Conservation (phyloP, 75 land plant genomes). For the Selaginella moellendorffii region DNA sequence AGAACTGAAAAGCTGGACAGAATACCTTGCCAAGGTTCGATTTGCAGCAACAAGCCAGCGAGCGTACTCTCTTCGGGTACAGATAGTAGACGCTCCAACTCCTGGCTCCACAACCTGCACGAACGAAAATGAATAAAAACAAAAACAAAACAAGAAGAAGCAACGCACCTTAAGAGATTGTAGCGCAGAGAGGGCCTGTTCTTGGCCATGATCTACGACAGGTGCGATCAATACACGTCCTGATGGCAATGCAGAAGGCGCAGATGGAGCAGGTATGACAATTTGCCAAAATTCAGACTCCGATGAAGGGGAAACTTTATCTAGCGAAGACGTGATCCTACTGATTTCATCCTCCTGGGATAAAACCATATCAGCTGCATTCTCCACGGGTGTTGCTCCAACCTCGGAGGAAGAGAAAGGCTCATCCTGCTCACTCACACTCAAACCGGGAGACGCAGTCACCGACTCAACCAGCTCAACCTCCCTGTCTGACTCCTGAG, state of each 20-base stretch:
- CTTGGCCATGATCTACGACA: conserved; percentile 60
- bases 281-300: neutral
- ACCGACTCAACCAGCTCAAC: too few species aligned
- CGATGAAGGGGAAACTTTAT: neutral
- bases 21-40: conserved; percentile 65
- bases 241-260: conserved; percentile 36
- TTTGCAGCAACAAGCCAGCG: conserved; percentile 90
- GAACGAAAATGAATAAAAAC: neutral
- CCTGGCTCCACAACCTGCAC: conserved; percentile 69
- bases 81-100: conserved; percentile 57
- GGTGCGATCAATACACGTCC: conserved; percentile 80
- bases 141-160: neutral
- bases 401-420: neutral
- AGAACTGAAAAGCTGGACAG: neutral
- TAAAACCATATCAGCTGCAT: conserved; percentile 1
- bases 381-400: neutral
- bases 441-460: too few species aligned
- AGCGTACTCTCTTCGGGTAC: conserved; percentile 91
- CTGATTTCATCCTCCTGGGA: neutral
- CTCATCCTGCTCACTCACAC: too few species aligned
- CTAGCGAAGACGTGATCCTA: neutral
- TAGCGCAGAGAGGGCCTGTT: conserved; percentile 75
- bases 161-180: conserved; percentile 71
- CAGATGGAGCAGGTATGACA: conserved; percentile 17
- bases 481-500: too few species aligned